Evolutionary conservation across 192 early-diverging fungal genomes (phyloP).

Genomic region (Podila horticola): DNA sequence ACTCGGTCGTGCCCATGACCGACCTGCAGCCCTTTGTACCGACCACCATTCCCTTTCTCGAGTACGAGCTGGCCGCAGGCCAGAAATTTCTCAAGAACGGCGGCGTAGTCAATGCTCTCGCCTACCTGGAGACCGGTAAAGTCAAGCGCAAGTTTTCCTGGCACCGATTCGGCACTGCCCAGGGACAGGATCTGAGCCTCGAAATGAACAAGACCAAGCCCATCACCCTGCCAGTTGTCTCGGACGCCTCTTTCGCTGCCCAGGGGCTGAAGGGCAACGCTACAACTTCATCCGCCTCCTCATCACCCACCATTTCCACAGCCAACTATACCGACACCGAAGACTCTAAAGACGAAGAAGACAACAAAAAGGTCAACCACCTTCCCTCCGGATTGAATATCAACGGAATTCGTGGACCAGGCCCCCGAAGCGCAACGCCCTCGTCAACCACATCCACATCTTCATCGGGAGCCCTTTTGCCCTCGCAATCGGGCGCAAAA

Average conservation of each 20-base stretch:
- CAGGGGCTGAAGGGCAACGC: neutral
- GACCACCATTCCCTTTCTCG: constrained; percentile 43
- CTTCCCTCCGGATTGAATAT: neutral
- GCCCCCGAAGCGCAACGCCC: neutral
- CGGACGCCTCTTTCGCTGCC: constrained; percentile 25
- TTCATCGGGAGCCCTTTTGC: neutral
- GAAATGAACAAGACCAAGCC: constrained; percentile 34
- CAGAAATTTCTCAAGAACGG: constrained; percentile 53
- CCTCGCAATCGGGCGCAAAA: constrained; percentile 34
- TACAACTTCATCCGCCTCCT: constrained; percentile 1
- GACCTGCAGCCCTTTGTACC: constrained; percentile 49
- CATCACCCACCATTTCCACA: constrained; percentile 31
- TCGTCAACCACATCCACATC: neutral
- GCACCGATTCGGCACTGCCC: constrained; percentile 41
- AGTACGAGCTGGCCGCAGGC: constrained; percentile 35
- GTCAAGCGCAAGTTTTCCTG: constrained; percentile 53
- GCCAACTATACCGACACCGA: constrained; percentile 22
- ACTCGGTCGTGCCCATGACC: constrained; percentile 39
- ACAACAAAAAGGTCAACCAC: neutral
- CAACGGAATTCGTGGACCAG: neutral
- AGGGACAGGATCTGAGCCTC: constrained; percentile 32
- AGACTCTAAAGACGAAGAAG: constrained; percentile 17
- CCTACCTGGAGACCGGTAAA: constrained; percentile 39
- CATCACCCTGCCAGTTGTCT: constrained; percentile 30
- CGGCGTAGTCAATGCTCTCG: constrained; percentile 37